phyloP scores from a whole-genome alignment of 1,284 basidiomycete genomes.

The Heterobasidion occidentale region DNA sequence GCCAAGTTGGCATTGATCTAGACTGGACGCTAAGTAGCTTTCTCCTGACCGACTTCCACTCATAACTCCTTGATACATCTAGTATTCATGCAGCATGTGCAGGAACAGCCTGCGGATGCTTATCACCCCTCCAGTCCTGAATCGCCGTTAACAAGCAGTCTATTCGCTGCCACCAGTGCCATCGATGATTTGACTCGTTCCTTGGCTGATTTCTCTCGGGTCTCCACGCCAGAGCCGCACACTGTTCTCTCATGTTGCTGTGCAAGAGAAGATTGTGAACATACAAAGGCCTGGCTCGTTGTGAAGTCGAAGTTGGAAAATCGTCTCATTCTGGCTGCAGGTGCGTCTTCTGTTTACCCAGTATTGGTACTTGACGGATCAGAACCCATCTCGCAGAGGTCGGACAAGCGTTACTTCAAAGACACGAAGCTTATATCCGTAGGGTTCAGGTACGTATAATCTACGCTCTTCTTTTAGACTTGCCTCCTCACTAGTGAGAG shows the following conservation, averaged over 20 bases:
- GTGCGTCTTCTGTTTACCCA: constrained; percentile 34
- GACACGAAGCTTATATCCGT: constrained; percentile 82
- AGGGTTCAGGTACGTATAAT: constrained; percentile 45
- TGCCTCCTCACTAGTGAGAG: too few relatives aligned
- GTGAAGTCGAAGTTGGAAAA: constrained; percentile 66
- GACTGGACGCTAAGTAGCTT: too few relatives aligned
- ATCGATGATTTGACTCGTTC: constrained; percentile 74
- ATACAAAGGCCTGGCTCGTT: constrained; percentile 53
- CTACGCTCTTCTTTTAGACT: too few relatives aligned
- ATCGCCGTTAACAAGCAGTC: constrained; percentile 47
- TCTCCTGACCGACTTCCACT: too few relatives aligned
- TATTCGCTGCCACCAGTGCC: constrained; percentile 54
- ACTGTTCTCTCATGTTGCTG: constrained; percentile 56
- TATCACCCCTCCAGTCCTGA: constrained; percentile 37
- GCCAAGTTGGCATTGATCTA: too few relatives aligned
- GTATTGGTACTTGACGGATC: neutral
- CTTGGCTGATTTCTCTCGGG: constrained; percentile 59
- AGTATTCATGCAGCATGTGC: neutral
- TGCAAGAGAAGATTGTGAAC: constrained; percentile 54
- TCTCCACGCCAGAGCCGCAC: constrained; percentile 58
- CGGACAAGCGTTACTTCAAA: constrained; percentile 81
- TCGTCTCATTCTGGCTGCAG: constrained; percentile 75
- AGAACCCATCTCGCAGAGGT: constrained; percentile 51
- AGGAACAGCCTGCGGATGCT: neutral
- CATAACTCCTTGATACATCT: too few relatives aligned